These are phyloP conservation scores for Recurvomyces mirabilis DNA, from an alignment of 495 filamentous ascomycete genomes.

Conservation along the genomic window DNA sequence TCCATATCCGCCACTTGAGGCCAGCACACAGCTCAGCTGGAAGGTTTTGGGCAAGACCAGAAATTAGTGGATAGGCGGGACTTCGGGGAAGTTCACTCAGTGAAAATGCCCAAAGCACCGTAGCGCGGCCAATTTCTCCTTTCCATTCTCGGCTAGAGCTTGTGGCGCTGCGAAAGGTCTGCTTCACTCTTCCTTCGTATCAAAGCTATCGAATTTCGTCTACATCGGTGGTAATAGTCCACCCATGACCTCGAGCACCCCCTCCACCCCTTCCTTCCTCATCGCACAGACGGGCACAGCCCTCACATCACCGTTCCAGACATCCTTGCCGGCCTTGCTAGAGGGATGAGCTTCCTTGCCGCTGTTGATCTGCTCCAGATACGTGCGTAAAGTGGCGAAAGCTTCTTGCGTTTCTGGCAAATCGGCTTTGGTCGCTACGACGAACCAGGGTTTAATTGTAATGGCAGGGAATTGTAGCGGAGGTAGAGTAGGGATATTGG, in stretches of 20 bases:
- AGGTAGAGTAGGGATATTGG: conserved; percentile 15
- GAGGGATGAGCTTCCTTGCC: conserved; percentile 58
- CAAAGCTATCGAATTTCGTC: no score
- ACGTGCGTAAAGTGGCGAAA: conserved; percentile 55
- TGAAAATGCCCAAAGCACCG: no score
- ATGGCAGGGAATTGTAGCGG: conserved; percentile 46
- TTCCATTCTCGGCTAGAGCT: no score
- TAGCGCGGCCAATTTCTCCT: no score
- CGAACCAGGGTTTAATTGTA: conserved; percentile 88
- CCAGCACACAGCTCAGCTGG: no score
- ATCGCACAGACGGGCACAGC: conserved; percentile 86
- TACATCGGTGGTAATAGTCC: no score
- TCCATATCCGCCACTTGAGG: no score
- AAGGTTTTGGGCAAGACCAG: no score
- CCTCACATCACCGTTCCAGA: conserved; percentile 53
- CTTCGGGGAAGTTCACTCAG: no score
- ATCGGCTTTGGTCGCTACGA: conserved; percentile 92
- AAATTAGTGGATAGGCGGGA: no score
- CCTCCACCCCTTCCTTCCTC: conserved; percentile 65
- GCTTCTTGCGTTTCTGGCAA: conserved; percentile 66
- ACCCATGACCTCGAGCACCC: conserved; percentile 63
- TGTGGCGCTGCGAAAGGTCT: no score
- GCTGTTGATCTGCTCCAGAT: conserved; percentile 49
- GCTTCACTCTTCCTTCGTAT: no score
- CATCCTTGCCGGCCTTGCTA: conserved; percentile 49